Conservation (phyloP, 768 basidiomycete species). For the Kwoniella bestiolae region DNA sequence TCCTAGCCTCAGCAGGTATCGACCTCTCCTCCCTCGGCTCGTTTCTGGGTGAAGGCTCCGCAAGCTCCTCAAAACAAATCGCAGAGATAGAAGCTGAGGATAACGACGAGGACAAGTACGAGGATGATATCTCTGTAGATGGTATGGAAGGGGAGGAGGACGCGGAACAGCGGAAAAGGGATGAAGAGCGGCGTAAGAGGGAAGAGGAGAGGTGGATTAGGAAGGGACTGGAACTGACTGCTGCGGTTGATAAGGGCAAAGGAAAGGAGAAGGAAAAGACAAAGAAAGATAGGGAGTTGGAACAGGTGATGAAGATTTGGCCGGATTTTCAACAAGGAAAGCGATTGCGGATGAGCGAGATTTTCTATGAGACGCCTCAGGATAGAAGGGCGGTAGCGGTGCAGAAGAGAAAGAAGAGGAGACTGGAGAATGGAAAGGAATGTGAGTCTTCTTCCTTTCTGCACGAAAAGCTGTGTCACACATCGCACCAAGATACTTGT, state of each 20-base stretch:
- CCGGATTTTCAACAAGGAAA: conserved; percentile 43
- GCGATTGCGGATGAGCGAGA: conserved; percentile 46
- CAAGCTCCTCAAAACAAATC: conserved; percentile 19
- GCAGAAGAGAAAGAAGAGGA: conserved; percentile 35
- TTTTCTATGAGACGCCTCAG: conserved; percentile 49
- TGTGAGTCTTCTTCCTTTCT: conserved; percentile 38
- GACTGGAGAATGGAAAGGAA: conserved; percentile 24
- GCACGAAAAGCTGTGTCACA: no score
- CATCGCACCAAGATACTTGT: no score
- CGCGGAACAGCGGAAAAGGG: conserved; percentile 15
- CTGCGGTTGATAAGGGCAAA: conserved; percentile 14
- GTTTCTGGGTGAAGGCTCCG: conserved; percentile 25
- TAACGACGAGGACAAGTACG: conserved; percentile 39
- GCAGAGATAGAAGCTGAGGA: conserved; percentile 43
- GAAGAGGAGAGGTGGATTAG: conserved; percentile 26
- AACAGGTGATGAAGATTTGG: conserved; percentile 41
- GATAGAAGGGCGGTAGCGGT: conserved; percentile 14
- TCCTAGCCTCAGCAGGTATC: conserved; percentile 38
- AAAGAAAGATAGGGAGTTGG: conserved; percentile 24
- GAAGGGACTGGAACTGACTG: conserved; percentile 18
- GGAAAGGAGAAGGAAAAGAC: conserved; percentile 9
- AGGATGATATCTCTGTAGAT: conserved; percentile 34
- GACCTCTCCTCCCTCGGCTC: conserved; percentile 33
- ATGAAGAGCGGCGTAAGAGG: conserved; percentile 23
- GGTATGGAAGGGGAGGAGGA: conserved; percentile 35